Conservation (phyloP, 495 filamentous ascomycete species). For the Penicillium lividum region DNA sequence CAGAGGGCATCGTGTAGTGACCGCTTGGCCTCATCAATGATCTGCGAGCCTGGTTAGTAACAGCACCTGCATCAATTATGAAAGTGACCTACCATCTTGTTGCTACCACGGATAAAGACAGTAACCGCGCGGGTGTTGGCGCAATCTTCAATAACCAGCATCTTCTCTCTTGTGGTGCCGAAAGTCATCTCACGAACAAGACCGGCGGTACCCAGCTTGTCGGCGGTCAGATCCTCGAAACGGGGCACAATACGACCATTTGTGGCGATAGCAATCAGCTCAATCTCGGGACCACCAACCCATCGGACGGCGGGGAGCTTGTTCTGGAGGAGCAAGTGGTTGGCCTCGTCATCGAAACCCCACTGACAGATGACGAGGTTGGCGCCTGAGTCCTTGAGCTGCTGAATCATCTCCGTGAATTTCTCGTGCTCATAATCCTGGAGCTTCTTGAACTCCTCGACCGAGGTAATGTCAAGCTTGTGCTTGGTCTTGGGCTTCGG, state of each 20-base stretch:
- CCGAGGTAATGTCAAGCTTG: conserved; percentile 95
- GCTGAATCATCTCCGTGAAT: conserved; percentile 97
- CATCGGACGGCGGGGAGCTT: conserved; percentile 93
- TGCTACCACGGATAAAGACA: conserved; percentile 92
- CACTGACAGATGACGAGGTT: conserved; percentile 99
- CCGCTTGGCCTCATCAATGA: conserved; percentile 98
- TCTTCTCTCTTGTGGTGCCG: conserved; percentile 97
- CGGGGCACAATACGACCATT: conserved; percentile 96
- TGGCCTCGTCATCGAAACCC: conserved; percentile 99
- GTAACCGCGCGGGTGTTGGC: conserved; percentile 97
- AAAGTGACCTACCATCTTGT: conserved; percentile 83
- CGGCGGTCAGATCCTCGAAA: conserved; percentile 88
- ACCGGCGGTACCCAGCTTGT: conserved; percentile 89
- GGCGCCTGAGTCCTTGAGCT: conserved; percentile 95
- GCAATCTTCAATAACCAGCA: conserved; percentile 99
- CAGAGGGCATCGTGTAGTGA: conserved; percentile 97
- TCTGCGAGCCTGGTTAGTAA: conserved; percentile 49
- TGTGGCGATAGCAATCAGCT: conserved; percentile 97
- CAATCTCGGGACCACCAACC: conserved; percentile 98
- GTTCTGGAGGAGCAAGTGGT: conserved; percentile 94
- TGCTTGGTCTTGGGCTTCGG: conserved; percentile 99
- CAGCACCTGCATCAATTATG: not conserved
- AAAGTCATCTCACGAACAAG: conserved; percentile 93
- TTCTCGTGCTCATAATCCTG: conserved; percentile 94
- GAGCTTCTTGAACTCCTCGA: conserved; percentile 96